A percentile compares a stretch with the other conserved stretches of the same genome.
Evolutionary conservation across 441 rosid genomes (phyloP).

Genomic region (Populus hybrid): DNA sequence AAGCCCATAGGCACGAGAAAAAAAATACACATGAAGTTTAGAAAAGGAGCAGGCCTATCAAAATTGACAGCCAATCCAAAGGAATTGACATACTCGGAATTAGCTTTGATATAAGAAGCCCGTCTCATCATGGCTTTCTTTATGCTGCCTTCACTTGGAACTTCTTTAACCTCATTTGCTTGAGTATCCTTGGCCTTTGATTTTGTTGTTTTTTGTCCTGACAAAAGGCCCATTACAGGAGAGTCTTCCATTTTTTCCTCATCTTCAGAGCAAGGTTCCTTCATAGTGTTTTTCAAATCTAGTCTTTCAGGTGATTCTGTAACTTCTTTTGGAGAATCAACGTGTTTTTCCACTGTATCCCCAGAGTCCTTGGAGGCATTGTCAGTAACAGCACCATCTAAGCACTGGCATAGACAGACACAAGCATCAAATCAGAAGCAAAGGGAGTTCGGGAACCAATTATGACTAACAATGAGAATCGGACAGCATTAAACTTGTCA

Average conservation of each 20-base stretch:
- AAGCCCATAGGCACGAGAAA: not conserved
- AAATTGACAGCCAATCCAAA: constrained; percentile 11
- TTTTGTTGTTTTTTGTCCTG: too few species aligned
- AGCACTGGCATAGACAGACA: constrained; percentile 35
- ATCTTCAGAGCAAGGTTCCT: too few species aligned
- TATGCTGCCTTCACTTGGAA: constrained; percentile 45
- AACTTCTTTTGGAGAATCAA: too few species aligned
- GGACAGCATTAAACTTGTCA: not conserved
- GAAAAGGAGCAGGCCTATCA: constrained; percentile 8
- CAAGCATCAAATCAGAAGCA: not conserved
- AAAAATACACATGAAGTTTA: not conserved
- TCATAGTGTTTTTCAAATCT: too few species aligned
- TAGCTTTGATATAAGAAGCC: constrained; percentile 57
- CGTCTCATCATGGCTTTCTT: constrained; percentile 57
- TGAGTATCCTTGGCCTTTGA: too few species aligned
- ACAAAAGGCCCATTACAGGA: too few species aligned
- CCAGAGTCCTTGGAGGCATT: constrained; percentile 47
- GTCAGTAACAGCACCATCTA: constrained; percentile 42
- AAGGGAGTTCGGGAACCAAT: constrained; percentile 6
- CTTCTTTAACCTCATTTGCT: too few species aligned
- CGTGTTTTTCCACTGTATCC: constrained; percentile 20
- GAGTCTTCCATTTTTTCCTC: too few species aligned
- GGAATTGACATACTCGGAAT: constrained; percentile 55
- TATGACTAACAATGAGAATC: not conserved
- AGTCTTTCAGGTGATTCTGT: too few species aligned